Evolutionary conservation across 2,329 filamentous ascomycete genomes (phyloP).

Genomic region (Thielaviopsis punctulata): DNA sequence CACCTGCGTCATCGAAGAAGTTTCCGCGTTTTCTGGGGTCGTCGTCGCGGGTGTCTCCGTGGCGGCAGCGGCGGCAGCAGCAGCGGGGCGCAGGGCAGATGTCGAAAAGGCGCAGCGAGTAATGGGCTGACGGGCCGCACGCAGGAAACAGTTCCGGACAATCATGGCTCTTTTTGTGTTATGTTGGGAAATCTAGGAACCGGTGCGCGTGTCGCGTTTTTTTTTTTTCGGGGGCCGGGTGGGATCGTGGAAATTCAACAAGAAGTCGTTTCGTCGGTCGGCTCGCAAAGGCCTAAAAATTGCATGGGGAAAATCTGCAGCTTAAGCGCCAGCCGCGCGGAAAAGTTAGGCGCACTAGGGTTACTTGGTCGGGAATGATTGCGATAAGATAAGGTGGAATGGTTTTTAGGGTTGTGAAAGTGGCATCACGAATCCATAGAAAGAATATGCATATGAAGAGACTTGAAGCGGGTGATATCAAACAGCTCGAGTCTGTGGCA

Average conservation of each 20-base stretch:
- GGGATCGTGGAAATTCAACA: neutral
- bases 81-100: slow-evolving; percentile 1
- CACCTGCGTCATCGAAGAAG: slow-evolving; percentile 14
- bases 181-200: neutral
- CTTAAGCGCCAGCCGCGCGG: neutral
- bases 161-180: slow-evolving; percentile 12
- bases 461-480: too few relatives aligned
- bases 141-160: slow-evolving; percentile 12
- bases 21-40: slow-evolving; percentile 14
- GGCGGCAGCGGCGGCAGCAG: neutral
- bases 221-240: too few relatives aligned
- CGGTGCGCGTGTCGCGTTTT: neutral
- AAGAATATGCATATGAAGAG: too few relatives aligned
- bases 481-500: neutral
- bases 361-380: neutral
- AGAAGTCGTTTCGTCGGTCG: neutral
- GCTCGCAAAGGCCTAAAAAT: neutral
- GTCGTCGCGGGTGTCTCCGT: too few relatives aligned
- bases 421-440: too few relatives aligned
- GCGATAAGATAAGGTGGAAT: too few relatives aligned
- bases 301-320: neutral
- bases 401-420: too few relatives aligned
- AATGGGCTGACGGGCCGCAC: slow-evolving; percentile 3
- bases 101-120: slow-evolving; percentile 6
- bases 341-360: neutral